Conservation (phyloP, 2,329 filamentous ascomycete genomes). For the Talaromyces amestolkiae region DNA sequence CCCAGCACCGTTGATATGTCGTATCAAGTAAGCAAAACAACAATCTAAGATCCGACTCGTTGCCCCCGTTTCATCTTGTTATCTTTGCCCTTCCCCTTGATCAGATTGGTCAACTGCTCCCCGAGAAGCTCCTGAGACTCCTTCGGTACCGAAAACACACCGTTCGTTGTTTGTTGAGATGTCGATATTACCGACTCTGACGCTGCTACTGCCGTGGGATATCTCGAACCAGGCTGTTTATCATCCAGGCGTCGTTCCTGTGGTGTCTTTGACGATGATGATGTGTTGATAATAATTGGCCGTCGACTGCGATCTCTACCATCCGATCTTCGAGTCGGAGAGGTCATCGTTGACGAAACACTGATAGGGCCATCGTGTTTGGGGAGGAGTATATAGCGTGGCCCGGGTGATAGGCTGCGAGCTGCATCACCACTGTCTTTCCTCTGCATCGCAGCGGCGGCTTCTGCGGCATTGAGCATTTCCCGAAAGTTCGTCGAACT, state of each 20-base stretch:
- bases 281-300: constrained; percentile 7
- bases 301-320: constrained; percentile 1
- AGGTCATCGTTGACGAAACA: not conserved
- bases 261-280: not conserved
- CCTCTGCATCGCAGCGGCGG: not conserved
- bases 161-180: constrained; percentile 17
- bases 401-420: constrained; percentile 5
- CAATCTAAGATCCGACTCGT: not conserved
- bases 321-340: not conserved
- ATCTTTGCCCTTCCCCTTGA: constrained; percentile 9
- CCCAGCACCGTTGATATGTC: too few species aligned
- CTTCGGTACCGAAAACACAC: constrained; percentile 17
- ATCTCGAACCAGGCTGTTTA: not conserved
- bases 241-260: not conserved
- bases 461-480: constrained; percentile 9
- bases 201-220: constrained; percentile 1
- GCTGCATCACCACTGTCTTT: not conserved
- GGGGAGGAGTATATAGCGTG: not conserved
- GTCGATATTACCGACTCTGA: constrained; percentile 10
- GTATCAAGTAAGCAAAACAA: not conserved
- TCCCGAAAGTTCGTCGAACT: constrained; percentile 19
- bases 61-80: not conserved
- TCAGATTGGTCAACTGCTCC: constrained; percentile 16
- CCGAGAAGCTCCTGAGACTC: constrained; percentile 9
- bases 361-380: constrained; percentile 5